Conservation (phyloP, 2,329 filamentous ascomycete species). For the Talaromyces sp. region DNA sequence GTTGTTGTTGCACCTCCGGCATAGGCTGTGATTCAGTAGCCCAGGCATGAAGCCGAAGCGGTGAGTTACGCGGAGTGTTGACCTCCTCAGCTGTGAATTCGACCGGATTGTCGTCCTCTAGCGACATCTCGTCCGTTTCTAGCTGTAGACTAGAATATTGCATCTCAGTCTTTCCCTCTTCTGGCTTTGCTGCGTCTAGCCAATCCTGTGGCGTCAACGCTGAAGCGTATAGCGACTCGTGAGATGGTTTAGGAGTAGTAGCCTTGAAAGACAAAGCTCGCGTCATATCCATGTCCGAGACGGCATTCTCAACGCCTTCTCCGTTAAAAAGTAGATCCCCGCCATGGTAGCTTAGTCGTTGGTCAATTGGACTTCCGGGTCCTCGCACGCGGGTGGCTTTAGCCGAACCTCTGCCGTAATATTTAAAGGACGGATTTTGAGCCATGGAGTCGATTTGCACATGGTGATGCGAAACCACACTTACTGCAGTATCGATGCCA, state of each 20-base stretch:
- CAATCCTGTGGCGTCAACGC: constrained; percentile 42
- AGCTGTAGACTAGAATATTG: neutral
- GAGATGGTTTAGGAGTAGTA: constrained; percentile 19
- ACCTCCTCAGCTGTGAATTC: constrained; percentile 21
- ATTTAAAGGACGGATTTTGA: constrained; percentile 29
- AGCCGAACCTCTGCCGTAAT: constrained; percentile 28
- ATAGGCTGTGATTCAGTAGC: constrained; percentile 22
- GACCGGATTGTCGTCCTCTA: neutral
- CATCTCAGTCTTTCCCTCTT: neutral
- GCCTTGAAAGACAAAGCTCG: constrained; percentile 24
- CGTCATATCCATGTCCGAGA: constrained; percentile 24
- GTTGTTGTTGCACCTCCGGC: constrained; percentile 23
- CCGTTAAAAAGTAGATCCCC: constrained; percentile 25
- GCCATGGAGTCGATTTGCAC: constrained; percentile 26
- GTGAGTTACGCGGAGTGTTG: constrained; percentile 28
- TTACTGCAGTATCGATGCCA: constrained; percentile 33
- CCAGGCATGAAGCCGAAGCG: constrained; percentile 28
- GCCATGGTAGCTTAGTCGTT: constrained; percentile 23
- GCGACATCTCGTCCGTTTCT: neutral
- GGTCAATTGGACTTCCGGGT: constrained; percentile 26
- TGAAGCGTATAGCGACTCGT: constrained; percentile 23
- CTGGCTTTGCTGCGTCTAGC: constrained; percentile 37
- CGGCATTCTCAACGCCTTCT: constrained; percentile 23
- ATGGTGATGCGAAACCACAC: constrained; percentile 30
- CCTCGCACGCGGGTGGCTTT: constrained; percentile 27